These are phyloP conservation scores for Endocarpon pusillum DNA, from an alignment of 495 filamentous ascomycete species.

Conservation along the genomic window DNA sequence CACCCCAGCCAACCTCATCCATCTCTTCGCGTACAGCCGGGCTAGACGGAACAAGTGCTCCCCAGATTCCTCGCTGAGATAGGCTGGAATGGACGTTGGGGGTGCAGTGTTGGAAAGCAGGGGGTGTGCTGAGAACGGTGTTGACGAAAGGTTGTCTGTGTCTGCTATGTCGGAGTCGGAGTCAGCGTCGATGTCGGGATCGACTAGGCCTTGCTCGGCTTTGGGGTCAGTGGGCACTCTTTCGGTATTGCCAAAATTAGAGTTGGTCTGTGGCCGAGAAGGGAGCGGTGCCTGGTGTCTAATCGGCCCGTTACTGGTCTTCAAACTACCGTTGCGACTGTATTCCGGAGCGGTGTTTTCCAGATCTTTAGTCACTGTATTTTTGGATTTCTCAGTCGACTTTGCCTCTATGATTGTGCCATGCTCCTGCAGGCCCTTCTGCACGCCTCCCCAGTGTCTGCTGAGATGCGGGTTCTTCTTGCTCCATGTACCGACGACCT, in stretches of 20 bases:
- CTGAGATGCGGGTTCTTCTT: constrained; percentile 40
- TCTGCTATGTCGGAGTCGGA: constrained; percentile 27
- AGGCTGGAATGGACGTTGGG: constrained; percentile 18
- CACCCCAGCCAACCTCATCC: constrained; percentile 54
- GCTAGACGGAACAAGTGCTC: constrained; percentile 29
- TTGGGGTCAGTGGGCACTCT: neutral
- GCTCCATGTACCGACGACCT: constrained; percentile 60
- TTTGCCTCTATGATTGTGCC: constrained; percentile 20
- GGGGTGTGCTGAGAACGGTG: no score
- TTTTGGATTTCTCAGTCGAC: constrained; percentile 14
- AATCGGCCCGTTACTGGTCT: constrained; percentile 1
- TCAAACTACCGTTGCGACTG: constrained; percentile 1
- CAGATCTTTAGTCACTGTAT: constrained; percentile 16
- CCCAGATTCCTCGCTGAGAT: constrained; percentile 20
- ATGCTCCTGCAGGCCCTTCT: constrained; percentile 30
- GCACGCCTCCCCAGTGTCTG: constrained; percentile 45
- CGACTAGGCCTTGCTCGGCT: neutral
- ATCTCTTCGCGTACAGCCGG: constrained; percentile 48
- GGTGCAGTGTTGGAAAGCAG: constrained; percentile 17
- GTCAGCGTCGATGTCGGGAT: constrained; percentile 24
- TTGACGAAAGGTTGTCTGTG: no score
- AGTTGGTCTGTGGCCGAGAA: constrained; percentile 1
- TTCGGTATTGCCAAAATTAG: neutral
- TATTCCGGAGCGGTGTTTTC: constrained; percentile 10
- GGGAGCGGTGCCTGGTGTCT: constrained; percentile 1